Base-by-base conservation (phyloP, 768 basidiomycete genomes). In the Pisolithus sp. region DNA sequence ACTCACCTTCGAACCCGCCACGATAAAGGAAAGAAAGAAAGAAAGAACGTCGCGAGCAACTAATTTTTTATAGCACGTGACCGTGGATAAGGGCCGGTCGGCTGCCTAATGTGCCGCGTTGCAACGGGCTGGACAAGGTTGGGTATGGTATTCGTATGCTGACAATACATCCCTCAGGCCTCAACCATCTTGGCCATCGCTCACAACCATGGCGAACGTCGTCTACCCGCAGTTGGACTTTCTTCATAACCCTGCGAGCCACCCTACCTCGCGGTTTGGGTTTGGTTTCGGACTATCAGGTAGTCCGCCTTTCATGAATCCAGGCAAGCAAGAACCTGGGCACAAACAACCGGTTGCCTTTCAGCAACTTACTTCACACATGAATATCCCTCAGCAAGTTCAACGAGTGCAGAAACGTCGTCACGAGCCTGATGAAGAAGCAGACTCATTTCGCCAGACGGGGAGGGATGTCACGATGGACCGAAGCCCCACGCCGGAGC, bases 401-500 rank as follows among this genome's bases (percentile, higher is more conserved):
- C 63, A 66, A n/a, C 76, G 81, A 46, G 62, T 68, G 15, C 76
- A 78, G 66, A 88, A 90, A 68, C 73, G 89, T 55, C 72, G 84
- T 38, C 73, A 76, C 53, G 89, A 91, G 49, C 65, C 70, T 2
- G 88, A 90, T 18, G 86, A 89, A n/a, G 82, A 86, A 26, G 63
- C 69, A 4, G 78, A 80, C 51, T 67, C 69, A 23, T 68, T 57
- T 48, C 69, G 57, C 42, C 62, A 52, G 47, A 57, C 42, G 5
- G 61, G 63, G 24, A 68, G 78, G 52, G 88, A 89, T 58, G 78
- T 86, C 48, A 76, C 82, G 15, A 92, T 92, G 89, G 89, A 90
- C 65, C 76, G 86, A 54, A 89, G 88, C 57, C 88, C 89, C 7
- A 89, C 89, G 2, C 86, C 89, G 15, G 89, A 93, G 66, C 76